Base-by-base conservation (phyloP, 768 basidiomycete species). In the Xerocomellus intermedius region DNA sequence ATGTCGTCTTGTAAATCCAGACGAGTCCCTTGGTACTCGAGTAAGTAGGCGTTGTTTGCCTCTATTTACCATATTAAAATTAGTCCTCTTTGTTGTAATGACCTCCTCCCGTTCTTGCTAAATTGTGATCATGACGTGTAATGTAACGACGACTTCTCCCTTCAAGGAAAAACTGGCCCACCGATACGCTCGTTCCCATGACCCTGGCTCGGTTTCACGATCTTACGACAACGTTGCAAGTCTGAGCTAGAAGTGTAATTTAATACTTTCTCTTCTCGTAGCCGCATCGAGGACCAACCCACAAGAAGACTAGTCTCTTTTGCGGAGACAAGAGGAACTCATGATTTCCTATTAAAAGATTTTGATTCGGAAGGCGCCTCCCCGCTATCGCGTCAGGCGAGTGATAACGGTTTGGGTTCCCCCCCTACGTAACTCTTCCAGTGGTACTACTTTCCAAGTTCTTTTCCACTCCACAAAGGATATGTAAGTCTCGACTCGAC, bases 1-100 rank as follows among this genome's bases (percentile, higher is more conserved):
- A 76, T 77, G 52, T 12, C 16, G 39, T 5, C 37, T 8, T 12
- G 24, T 26, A 14, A 5, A 1, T 35, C 8, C 28, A 28, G 28
- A 28, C 24, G 24, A 24, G 24, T 28, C 8, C 8, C 8, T 28
- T 28, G 13, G 9, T 13, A 33, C 14, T 33, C 12, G 33, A 14
- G 16, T 10, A n/a, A 14, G 16, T 10, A n/a, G 2, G n/a, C 14
- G 33, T 38, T 57, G 36, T 62, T 61, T 61, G 39, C 33, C 12
- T 33, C 14, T 64, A 10, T 64, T 63, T 60, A 35, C 26, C 17
- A 10, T 13, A 26, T n/a, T n/a, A 26, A 4, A 24, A 24, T 24
- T 6, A 10, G 5, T 36, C 30, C 26, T 26, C 24, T n/a, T n/a
- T n/a, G n/a, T n/a, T n/a, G n/a, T n/a, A n/a, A n/a, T n/a, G 24